phyloP scores from a whole-genome alignment of 495 filamentous ascomycete species.

The Eremomyces bilateralis region DNA sequence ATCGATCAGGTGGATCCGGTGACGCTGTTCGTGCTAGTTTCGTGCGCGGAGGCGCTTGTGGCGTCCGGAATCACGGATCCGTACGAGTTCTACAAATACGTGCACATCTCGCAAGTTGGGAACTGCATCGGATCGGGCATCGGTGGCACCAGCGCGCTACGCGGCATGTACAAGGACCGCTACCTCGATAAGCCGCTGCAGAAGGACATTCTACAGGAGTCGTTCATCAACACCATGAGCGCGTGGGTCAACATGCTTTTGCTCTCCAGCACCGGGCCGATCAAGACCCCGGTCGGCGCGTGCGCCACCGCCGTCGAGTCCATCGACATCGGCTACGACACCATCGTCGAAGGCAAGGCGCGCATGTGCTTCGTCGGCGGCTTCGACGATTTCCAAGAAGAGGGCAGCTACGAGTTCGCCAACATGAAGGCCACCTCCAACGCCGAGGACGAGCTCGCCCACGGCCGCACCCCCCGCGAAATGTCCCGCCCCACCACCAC shows the following conservation, averaged over 20 bases:
- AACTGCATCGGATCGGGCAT: slow-evolving; percentile 98
- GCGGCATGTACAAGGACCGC: slow-evolving; percentile 97
- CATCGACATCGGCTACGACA: slow-evolving; percentile 91
- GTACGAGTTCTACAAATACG: slow-evolving; percentile 99
- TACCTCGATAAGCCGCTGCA: slow-evolving; percentile 95
- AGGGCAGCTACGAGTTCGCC: slow-evolving; percentile 97
- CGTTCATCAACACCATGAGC: slow-evolving; percentile 99
- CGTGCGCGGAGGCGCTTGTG: slow-evolving; percentile 74
- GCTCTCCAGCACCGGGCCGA: slow-evolving; percentile 87
- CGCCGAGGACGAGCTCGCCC: slow-evolving; percentile 82
- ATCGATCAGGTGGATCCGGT: slow-evolving; percentile 93
- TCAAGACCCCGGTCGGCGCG: slow-evolving; percentile 95
- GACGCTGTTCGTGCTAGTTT: slow-evolving; percentile 83
- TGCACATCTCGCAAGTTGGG: slow-evolving; percentile 92
- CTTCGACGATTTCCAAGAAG: slow-evolving; percentile 98
- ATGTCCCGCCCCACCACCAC: slow-evolving; percentile 97
- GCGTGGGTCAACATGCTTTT: slow-evolving; percentile 99
- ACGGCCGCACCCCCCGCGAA: slow-evolving; percentile 84
- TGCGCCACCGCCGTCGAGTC: slow-evolving; percentile 97
- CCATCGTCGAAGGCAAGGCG: slow-evolving; percentile 92
- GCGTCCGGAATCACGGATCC: slow-evolving; percentile 95
- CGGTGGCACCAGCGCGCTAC: slow-evolving; percentile 74
- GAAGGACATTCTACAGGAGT: slow-evolving; percentile 97
- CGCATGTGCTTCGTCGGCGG: slow-evolving; percentile 93
- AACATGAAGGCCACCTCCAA: slow-evolving; percentile 99